These are phyloP conservation scores for Blastomyces percursus DNA, from an alignment of 2,329 filamentous ascomycete species.

Conservation along the genomic window DNA sequence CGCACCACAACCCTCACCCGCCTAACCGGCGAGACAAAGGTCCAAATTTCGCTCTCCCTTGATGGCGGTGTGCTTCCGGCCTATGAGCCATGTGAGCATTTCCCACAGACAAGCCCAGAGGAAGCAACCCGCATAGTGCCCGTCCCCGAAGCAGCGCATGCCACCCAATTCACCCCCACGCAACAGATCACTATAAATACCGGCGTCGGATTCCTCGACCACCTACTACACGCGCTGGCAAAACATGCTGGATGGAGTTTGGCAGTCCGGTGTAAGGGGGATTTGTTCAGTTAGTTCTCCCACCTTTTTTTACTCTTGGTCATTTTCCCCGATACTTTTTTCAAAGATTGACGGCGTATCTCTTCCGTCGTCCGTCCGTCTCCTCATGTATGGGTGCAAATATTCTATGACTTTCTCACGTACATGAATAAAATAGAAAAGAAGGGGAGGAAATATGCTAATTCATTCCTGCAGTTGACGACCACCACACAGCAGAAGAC, in stretches of 20 bases:
- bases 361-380: neutral
- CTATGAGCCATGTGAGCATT: slow-evolving; percentile 35
- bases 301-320: neutral
- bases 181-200: slow-evolving; percentile 84
- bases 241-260: slow-evolving; percentile 96
- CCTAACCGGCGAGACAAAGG: slow-evolving; percentile 97
- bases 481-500: slow-evolving; percentile 97
- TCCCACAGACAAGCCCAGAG: slow-evolving; percentile 51
- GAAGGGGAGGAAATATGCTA: neutral
- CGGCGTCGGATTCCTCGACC: slow-evolving; percentile 94
- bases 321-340: neutral
- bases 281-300: slow-evolving; percentile 65
- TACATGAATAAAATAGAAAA: neutral
- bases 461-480: slow-evolving; percentile 58
- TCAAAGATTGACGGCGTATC: neutral
- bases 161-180: slow-evolving; percentile 69
- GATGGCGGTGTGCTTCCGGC: slow-evolving; percentile 62
- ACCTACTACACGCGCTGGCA: slow-evolving; percentile 94
- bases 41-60: slow-evolving; percentile 82
- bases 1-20: slow-evolving; percentile 72
- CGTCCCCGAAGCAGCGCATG: slow-evolving; percentile 51
- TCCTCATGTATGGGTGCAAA: neutral
- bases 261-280: slow-evolving; percentile 69
- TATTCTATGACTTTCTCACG: neutral
- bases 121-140: slow-evolving; percentile 38